Evolutionary conservation across 1,284 basidiomycete species (phyloP), one percentile per base, ranked within the genome.

Genomic region (Blastosporella zonata): DNA sequence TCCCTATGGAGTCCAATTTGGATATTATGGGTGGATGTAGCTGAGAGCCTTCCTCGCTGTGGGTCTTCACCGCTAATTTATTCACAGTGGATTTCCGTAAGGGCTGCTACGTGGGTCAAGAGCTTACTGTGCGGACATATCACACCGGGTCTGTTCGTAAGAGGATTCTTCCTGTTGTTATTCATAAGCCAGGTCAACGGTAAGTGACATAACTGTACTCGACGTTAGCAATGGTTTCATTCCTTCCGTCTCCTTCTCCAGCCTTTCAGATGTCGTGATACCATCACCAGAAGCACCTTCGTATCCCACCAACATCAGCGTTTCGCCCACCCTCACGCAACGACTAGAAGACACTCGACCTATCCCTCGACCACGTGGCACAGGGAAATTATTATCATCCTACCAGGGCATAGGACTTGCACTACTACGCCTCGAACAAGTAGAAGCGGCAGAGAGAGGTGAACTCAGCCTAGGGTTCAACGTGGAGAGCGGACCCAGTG

Each of bases 51-150:
- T 28, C 31, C 22, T 20, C 8, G 5, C n/a, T n/a, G n/a, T n/a
- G n/a, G 13, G 6, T 13, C 29, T 28, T 7, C n/a, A 38, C 20
- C 27, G 21, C 50, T 29, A 53, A 35, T 44, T 23, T 49, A 47
- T 45, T 3, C 18, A 9, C 43, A 95, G 94, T 99, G 59, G 94
- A 98, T 67, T 97, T 97, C 66, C 78, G 90, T 42, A 99, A 99
- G 70, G 97, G 97, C 5, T 99, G 97, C 67, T 99, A 98, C 63
- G 85, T 99, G 1, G 97, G 97, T 2, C 97, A 99, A 72, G 97
- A 99, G 62, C 73, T 99, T 34, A 98, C 96, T 0, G 95, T 97
- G 2, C 81, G 97, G 23, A 98, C 96, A 18, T 96, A 97, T 65
- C 93, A 97, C 64, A 97, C 90, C 1, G 97, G 97, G 6, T 81